Evolutionary conservation across 2,329 filamentous ascomycete genomes (phyloP).

Genomic region (Scedosporium apiospermum): DNA sequence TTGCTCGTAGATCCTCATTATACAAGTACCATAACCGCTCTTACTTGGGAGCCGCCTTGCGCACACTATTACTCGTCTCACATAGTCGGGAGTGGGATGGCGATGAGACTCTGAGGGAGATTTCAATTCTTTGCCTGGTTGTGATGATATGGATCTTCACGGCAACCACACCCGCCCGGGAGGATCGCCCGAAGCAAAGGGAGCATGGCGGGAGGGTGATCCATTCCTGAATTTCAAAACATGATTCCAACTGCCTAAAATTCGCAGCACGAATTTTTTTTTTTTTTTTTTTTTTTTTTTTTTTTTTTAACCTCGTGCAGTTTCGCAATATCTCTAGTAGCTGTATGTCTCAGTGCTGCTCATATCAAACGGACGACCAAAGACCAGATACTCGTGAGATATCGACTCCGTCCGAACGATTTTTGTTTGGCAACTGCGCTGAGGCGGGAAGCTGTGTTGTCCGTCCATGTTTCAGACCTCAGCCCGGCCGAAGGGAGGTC

Average conservation of each 20-base stretch:
- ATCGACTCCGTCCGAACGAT: not conserved
- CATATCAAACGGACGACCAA: not conserved
- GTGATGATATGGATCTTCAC: not conserved
- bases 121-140: not conserved
- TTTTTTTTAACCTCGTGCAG: no score
- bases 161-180: not conserved
- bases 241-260: not conserved
- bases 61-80: not conserved
- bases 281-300: not conserved
- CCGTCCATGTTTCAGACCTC: no score
- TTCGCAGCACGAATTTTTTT: not conserved
- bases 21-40: not conserved
- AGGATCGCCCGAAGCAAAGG: not conserved
- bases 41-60: not conserved
- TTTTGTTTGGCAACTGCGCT: no score
- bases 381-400: not conserved
- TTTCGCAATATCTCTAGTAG: not conserved
- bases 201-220: not conserved
- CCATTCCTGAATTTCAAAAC: not conserved
- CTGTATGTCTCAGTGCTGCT: not conserved
- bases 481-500: no score
- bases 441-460: no score
- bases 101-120: not conserved
- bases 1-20: no score
- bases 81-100: not conserved